phyloP scores from a whole-genome alignment of 345 rosid genomes.

The Heritiera fomes region DNA sequence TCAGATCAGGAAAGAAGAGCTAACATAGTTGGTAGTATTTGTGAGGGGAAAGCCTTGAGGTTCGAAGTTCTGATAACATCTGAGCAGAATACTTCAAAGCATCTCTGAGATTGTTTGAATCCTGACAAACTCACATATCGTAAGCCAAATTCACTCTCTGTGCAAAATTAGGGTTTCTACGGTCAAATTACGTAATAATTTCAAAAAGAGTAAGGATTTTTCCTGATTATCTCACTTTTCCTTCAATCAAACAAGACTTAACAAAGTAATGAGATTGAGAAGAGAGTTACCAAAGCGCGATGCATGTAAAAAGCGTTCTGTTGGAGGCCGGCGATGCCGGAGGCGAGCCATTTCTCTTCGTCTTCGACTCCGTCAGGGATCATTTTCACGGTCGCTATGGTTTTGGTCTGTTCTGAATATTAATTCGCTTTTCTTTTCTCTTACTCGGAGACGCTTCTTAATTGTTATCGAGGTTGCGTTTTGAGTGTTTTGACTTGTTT shows the following conservation, averaged over 20 bases:
- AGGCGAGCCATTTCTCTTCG: constrained; percentile 98
- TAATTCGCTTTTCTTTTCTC: constrained; percentile 15
- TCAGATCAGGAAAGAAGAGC: constrained; percentile 33
- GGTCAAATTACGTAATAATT: background rate
- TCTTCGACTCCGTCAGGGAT: constrained; percentile 86
- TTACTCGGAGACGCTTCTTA: constrained; percentile 17
- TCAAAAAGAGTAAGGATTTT: background rate
- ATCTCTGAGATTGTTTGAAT: constrained; percentile 91
- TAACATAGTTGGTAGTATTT: constrained; percentile 94
- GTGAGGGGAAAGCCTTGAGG: constrained; percentile 96
- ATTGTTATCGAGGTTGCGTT: constrained; percentile 33
- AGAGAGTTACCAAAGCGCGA: constrained; percentile 81
- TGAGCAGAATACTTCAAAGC: constrained; percentile 98
- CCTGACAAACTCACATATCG: constrained; percentile 42
- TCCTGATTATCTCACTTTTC: constrained; percentile 4
- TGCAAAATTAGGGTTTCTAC: constrained; percentile 33
- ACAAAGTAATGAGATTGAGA: background rate
- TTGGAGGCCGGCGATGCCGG: constrained; percentile 89
- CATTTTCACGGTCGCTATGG: constrained; percentile 43
- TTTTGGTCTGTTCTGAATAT: constrained; percentile 19
- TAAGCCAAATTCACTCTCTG: background rate
- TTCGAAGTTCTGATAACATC: constrained; percentile 97
- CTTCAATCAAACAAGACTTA: background rate
- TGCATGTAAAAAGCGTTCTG: constrained; percentile 98
- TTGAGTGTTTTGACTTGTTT: constrained; percentile 42